phyloP scores from a whole-genome alignment of 495 filamentous ascomycete genomes.

The Neurospora tetraspora region DNA sequence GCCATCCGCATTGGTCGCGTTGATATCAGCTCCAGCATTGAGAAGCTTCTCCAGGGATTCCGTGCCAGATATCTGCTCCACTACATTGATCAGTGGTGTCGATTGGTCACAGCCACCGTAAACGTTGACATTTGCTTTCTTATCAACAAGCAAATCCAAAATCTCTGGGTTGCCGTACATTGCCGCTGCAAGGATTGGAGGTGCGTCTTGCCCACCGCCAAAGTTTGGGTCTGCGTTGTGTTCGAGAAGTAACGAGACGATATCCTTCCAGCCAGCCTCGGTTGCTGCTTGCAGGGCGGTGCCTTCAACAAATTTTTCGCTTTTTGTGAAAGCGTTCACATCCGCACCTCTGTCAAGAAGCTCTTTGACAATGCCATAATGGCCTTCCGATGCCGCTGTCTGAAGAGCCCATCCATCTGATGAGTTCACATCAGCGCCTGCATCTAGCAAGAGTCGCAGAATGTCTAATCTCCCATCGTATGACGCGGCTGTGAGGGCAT shows the following conservation, averaged over 20 bases:
- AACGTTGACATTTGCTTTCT: slow-evolving; percentile 14
- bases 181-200: slow-evolving; percentile 20
- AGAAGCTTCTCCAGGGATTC: background rate
- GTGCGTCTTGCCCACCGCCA: slow-evolving; percentile 16
- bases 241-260: slow-evolving; percentile 22
- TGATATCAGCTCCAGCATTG: slow-evolving; percentile 21
- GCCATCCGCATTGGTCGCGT: slow-evolving; percentile 21
- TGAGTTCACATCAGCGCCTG: background rate
- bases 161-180: slow-evolving; percentile 18
- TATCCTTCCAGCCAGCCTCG: slow-evolving; percentile 16
- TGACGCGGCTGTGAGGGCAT: background rate
- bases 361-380: slow-evolving; percentile 20
- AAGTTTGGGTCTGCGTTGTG: slow-evolving; percentile 21
- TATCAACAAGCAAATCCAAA: slow-evolving; percentile 17
- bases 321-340: slow-evolving; percentile 18
- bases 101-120: slow-evolving; percentile 2
- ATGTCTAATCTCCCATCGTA: background rate
- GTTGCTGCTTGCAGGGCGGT: slow-evolving; percentile 25
- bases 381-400: slow-evolving; percentile 21
- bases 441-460: background rate
- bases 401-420: slow-evolving; percentile 19
- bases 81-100: background rate
- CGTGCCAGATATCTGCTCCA: background rate
- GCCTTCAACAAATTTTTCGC: slow-evolving; percentile 8
- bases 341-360: slow-evolving; percentile 22